phyloP scores from a whole-genome alignment of 768 basidiomycete species.

The Hemileccinum impolitum region DNA sequence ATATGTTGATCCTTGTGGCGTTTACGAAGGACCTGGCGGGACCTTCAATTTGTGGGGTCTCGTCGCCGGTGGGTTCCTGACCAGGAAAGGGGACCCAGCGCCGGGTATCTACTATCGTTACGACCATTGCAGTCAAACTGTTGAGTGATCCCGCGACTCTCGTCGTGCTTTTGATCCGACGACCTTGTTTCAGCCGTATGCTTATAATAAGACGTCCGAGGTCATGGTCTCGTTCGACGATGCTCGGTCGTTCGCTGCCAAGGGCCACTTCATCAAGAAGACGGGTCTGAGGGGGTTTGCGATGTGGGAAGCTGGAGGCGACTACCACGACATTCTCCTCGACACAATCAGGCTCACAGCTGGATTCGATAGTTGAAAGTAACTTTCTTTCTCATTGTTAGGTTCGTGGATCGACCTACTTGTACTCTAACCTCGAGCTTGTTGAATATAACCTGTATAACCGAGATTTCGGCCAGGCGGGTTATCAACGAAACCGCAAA shows the following conservation, averaged over 20 bases:
- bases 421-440: too few relatives aligned
- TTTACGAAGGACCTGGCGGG: slow-evolving; percentile 44
- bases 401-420: too few relatives aligned
- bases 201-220: slow-evolving; percentile 54
- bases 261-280: slow-evolving; percentile 55
- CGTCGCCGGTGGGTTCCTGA: slow-evolving; percentile 53
- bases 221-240: slow-evolving; percentile 66
- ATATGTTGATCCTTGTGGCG: slow-evolving; percentile 55
- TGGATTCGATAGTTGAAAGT: background rate
- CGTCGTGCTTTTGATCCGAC: slow-evolving; percentile 1
- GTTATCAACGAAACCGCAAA: too few relatives aligned
- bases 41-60: slow-evolving; percentile 60
- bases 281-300: slow-evolving; percentile 57
- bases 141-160: slow-evolving; percentile 32
- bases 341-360: slow-evolving; percentile 42
- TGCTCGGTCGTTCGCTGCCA: slow-evolving; percentile 50
- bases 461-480: too few relatives aligned
- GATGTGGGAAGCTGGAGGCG: slow-evolving; percentile 69
- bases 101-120: slow-evolving; percentile 52
- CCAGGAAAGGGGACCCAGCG: slow-evolving; percentile 25
- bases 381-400: background rate
- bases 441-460: too few relatives aligned
- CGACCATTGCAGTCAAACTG: slow-evolving; percentile 71
- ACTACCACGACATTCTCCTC: slow-evolving; percentile 55
- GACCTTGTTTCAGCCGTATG: slow-evolving; percentile 49